Base-by-base conservation (phyloP, 176 grass and related monocot genomes). In the Paspalum vaginatum region DNA sequence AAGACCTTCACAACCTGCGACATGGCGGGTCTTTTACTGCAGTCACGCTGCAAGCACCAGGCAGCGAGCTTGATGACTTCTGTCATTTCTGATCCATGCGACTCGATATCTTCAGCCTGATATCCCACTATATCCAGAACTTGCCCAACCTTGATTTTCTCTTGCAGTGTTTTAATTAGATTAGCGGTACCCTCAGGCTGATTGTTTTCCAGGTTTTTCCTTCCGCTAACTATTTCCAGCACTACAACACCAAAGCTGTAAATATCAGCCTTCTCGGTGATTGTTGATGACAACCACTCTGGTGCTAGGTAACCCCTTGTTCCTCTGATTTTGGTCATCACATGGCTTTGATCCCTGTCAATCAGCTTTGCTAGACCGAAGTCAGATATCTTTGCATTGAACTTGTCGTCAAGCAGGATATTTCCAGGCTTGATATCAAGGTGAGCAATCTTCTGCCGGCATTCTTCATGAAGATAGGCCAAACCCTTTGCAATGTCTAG, bases 351-450 rank as follows among this genome's bases (percentile, higher is more conserved):
- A 53, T 96, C 93, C 66, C 90, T 89, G 41, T 96, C 90, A 6
- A 96, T 96, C 40, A 96, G 85, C 83, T 96, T 96, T 64, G 90
- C 93, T 50, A 96, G 70, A 46, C 93, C 93, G 25, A 96, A 96
- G 83, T 96, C 87, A 8, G 93, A 92, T 24, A 96, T 85, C 72
- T 92, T 96, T 24, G 90, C 93, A 26, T 90, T 90, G 57, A 88
- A 96, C 47, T 84, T 90, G 20, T 92, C 85, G 75, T 96, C 87
- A 61, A 96, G 84, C 79, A 96, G 93, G 65, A 96, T 92, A 76
- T 92, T 96, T 32, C 81, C 72, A 5, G 90, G 90, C 66, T 92
- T 92, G 61, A 92, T 96, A 25, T 96, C 93, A 9, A 96, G 86
- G 81, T 96, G 90, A 51, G 88, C 93, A 65, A 92, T 96, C 84